Base-by-base conservation (phyloP, 805 yeast genomes). In the Candida cerambycidarum region DNA sequence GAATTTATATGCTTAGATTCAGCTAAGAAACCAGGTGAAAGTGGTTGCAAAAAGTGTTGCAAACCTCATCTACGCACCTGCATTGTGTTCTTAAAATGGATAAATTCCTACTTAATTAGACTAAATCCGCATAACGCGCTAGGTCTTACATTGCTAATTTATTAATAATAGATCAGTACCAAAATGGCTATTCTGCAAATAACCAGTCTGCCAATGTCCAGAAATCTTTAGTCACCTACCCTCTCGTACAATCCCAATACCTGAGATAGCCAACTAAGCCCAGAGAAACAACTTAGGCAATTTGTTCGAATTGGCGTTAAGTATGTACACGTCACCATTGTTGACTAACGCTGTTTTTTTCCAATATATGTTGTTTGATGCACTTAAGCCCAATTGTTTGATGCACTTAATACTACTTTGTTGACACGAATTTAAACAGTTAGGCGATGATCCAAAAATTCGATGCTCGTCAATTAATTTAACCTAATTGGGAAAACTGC, bases 1-100 rank as follows among this genome's bases (percentile, higher is more conserved):
- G n/a, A n/a, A n/a, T n/a, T n/a, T n/a, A n/a, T n/a, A n/a, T n/a
- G n/a, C n/a, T n/a, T n/a, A n/a, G n/a, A n/a, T n/a, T n/a, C n/a
- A n/a, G n/a, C n/a, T n/a, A n/a, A n/a, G n/a, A n/a, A n/a, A n/a
- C n/a, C n/a, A n/a, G n/a, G n/a, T n/a, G n/a, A n/a, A 13, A 14
- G 8, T 28, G 31, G 31, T 28, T 28, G 31, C 31, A 28, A 28
- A 28, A 28, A 28, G 31, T 13, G 31, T 28, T 28, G 31, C 31
- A 28, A 28, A 28, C 31, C 31, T 28, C 15, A 13, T 25, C 25
- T 28, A 13, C 31, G 31, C 17, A 28, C 13, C 31, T 28, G 29
- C 10, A 28, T 28, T 28, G 31, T 28, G 4, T n/a, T 28, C 31
- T 14, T 12, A 28, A 28, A 28, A 13, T 13, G 31, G 31, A n/a